Evolutionary conservation across 805 yeast genomes (phyloP).

Genomic region (Saturnispora quitensis): DNA sequence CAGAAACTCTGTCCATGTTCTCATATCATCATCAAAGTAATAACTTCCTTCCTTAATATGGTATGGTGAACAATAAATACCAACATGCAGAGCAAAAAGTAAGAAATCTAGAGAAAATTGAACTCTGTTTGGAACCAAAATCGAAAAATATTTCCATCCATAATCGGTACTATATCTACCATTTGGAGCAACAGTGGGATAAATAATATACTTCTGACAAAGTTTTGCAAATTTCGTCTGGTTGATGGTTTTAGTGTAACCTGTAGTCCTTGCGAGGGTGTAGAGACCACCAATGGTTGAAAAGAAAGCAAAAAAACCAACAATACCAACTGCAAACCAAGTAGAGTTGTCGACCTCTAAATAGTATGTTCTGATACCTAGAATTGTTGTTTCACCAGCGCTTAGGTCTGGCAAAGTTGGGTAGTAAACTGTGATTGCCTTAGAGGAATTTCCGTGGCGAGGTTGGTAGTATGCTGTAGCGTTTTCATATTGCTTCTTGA

Average conservation of each 20-base stretch:
- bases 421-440: background rate
- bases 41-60: constrained; percentile 10
- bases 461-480: background rate
- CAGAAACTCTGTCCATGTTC: constrained; percentile 21
- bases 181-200: background rate
- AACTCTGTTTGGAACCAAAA: constrained; percentile 8
- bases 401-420: background rate
- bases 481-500: background rate
- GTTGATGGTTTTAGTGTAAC: background rate
- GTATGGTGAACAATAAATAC: constrained; percentile 8
- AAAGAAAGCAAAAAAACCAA: background rate
- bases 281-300: background rate
- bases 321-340: background rate
- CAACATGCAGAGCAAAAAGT: constrained; percentile 9
- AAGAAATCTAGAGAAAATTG: constrained; percentile 6
- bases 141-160: constrained; percentile 13
- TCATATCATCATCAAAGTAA: constrained; percentile 24
- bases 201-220: no score
- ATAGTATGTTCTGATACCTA: background rate
- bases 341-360: background rate
- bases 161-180: background rate
- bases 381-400: background rate
- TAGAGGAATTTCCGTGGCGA: background rate
- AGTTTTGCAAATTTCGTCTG: no score
- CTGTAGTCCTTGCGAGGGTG: background rate